Evolutionary conservation across 2,329 filamentous ascomycete genomes (phyloP).

Genomic region (Fusarium anguioides): DNA sequence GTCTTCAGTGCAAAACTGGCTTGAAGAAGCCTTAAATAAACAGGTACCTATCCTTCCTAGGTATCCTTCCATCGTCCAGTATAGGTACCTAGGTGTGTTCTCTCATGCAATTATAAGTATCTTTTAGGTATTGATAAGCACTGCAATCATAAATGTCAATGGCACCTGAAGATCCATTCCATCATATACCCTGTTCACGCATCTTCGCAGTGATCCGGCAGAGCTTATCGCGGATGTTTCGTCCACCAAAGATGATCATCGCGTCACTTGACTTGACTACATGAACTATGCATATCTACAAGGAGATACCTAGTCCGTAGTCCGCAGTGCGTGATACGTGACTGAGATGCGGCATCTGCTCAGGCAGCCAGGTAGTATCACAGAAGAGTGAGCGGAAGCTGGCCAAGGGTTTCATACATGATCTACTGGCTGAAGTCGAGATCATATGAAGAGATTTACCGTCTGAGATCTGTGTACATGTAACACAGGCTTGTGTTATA

Average conservation of each 20-base stretch:
- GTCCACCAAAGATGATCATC: background rate
- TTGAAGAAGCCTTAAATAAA: background rate
- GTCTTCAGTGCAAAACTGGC: background rate
- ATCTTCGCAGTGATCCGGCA: conserved; percentile 12
- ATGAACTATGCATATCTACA: conserved; percentile 7
- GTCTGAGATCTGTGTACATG: background rate
- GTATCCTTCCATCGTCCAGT: background rate
- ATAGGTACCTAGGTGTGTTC: no score
- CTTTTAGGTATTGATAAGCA: conserved; percentile 6
- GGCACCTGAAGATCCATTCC: conserved; percentile 20
- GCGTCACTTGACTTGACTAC: conserved; percentile 1
- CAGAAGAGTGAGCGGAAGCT: background rate
- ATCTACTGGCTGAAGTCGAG: background rate
- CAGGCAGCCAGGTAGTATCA: background rate
- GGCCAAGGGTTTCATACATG: background rate
- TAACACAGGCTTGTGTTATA: background rate
- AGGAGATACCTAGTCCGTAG: conserved; percentile 15
- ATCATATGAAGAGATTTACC: background rate
- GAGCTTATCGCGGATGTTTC: conserved; percentile 13
- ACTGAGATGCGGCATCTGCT: background rate
- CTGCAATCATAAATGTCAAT: background rate
- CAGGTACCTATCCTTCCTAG: no score
- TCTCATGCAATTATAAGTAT: background rate
- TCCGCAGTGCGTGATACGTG: background rate
- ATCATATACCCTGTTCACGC: background rate